phyloP scores from a whole-genome alignment of 2,329 filamentous ascomycete genomes.

The Raffaelea albimanens region DNA sequence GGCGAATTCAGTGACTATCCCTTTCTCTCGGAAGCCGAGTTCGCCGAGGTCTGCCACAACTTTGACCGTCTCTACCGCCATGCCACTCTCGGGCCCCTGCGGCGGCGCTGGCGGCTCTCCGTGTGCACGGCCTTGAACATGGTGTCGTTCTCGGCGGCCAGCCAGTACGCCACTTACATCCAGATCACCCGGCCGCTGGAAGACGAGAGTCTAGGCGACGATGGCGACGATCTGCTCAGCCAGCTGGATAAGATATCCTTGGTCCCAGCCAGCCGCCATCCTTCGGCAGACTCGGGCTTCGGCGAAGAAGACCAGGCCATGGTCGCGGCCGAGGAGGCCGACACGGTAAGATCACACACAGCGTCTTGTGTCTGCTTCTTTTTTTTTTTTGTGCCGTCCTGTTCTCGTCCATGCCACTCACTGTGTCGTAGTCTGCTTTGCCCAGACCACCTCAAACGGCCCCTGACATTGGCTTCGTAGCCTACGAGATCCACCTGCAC shows the following conservation, averaged over 20 bases:
- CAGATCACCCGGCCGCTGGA: constrained; percentile 48
- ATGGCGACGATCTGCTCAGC: constrained; percentile 35
- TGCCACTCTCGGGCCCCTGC: constrained; percentile 45
- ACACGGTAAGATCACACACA: constrained; percentile 31
- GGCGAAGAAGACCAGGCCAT: constrained; percentile 32
- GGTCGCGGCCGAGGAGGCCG: constrained; percentile 40
- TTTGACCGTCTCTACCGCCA: constrained; percentile 50
- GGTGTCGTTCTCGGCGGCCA: constrained; percentile 18
- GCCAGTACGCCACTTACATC: constrained; percentile 41
- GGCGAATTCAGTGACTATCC: constrained; percentile 48
- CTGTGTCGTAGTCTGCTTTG: constrained; percentile 30
- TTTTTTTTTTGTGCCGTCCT: too few species aligned
- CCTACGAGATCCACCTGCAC: constrained; percentile 68
- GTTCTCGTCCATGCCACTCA: too few species aligned
- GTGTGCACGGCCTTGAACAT: constrained; percentile 41
- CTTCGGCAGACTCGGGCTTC: constrained; percentile 8
- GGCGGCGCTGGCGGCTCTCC: constrained; percentile 45
- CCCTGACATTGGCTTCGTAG: constrained; percentile 38
- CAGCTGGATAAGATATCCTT: constrained; percentile 38
- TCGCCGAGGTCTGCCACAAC: constrained; percentile 53
- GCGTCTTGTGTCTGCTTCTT: too few species aligned
- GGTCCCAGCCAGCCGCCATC: background rate
- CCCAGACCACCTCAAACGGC: constrained; percentile 17
- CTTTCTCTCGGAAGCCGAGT: constrained; percentile 51
- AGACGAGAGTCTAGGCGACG: background rate